Evolutionary conservation across 306 rosid genomes (phyloP), one percentile per base, ranked within the genome.

Genomic region (Betula pendula): DNA sequence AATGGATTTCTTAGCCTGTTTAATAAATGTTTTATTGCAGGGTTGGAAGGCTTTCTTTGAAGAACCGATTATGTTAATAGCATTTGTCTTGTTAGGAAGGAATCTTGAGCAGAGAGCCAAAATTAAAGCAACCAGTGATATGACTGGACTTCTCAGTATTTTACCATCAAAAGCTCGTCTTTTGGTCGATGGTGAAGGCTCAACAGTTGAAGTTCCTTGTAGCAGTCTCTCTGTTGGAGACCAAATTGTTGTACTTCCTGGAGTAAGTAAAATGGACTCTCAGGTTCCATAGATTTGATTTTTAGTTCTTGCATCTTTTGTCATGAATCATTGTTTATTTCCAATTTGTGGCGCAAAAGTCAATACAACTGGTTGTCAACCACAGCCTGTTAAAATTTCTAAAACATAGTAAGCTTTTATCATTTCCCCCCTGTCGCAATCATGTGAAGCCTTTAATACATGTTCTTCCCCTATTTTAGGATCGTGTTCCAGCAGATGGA

Each of bases 21-120:
- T 55, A 81, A 59, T 79, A 72, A 42, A 75, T 47, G 27, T 72
- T 88, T 56, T 82, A 66, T 60, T 82, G 87, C 93, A 94, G 98
- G 98, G 98, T 31, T 94, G 98, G 98, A 92, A 89, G 89, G 88
- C 97, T 13, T 94, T 94, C 89, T 94, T 94, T 81, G 98, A 94
- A 87, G 98, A 94, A 72, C 98, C 98, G 67, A 92, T 94, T 60
- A 94, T 94, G 98, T 90, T 94, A 53, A 94, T 94, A 75, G 98
- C 98, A 80, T 94, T 94, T 66, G 97, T 94, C 77, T 88, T 94
- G 87, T 82, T 94, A 74, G 98, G 98, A 77, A 89, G 96, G 88
- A 94, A 94, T 87, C 96, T 94, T 58, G 98, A 94, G 77, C 98
- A 88, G 84, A 89, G 97, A 85, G 98, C 98, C 77, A 94, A 94